Conservation (phyloP, 2,329 filamentous ascomycete genomes). For the Fusarium chaquense region DNA sequence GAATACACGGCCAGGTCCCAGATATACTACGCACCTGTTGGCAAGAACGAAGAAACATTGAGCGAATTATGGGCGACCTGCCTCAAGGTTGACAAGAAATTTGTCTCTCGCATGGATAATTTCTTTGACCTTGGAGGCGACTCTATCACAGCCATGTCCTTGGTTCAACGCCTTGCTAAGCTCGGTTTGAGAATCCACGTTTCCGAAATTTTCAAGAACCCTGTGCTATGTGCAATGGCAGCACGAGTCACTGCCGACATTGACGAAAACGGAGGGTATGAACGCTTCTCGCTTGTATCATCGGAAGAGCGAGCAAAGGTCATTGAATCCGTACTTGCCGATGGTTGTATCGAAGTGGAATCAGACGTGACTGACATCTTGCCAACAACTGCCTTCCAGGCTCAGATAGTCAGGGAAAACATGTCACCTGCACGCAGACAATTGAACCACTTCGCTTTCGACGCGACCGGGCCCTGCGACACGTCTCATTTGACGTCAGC, state of each 20-base stretch:
- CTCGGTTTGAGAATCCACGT: slow-evolving; percentile 2
- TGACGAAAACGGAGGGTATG: background rate
- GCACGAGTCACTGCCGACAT: background rate
- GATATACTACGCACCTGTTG: slow-evolving; percentile 1
- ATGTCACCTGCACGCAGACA: slow-evolving; percentile 1
- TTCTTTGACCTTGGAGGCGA: slow-evolving; percentile 12
- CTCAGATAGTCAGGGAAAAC: slow-evolving; percentile 4
- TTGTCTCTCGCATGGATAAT: slow-evolving; percentile 3
- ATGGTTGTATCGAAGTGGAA: background rate
- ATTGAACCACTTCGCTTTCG: slow-evolving; percentile 6
- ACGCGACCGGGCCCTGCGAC: background rate
- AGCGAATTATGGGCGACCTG: slow-evolving; percentile 1
- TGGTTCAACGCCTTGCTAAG: slow-evolving; percentile 7
- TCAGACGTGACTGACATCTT: slow-evolving; percentile 5
- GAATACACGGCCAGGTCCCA: slow-evolving; percentile 4
- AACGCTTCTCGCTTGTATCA: slow-evolving; percentile 6
- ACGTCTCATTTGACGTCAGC: slow-evolving; percentile 6
- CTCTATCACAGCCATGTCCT: slow-evolving; percentile 12
- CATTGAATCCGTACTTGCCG: background rate
- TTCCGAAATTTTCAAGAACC: slow-evolving; percentile 1
- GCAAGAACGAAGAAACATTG: slow-evolving; percentile 4
- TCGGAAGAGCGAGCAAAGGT: background rate
- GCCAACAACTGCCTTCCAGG: slow-evolving; percentile 9
- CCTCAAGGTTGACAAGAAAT: background rate
- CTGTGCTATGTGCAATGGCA: slow-evolving; percentile 2